phyloP scores from a whole-genome alignment of 2,329 filamentous ascomycete species.

The Alternaria triticimaculans region DNA sequence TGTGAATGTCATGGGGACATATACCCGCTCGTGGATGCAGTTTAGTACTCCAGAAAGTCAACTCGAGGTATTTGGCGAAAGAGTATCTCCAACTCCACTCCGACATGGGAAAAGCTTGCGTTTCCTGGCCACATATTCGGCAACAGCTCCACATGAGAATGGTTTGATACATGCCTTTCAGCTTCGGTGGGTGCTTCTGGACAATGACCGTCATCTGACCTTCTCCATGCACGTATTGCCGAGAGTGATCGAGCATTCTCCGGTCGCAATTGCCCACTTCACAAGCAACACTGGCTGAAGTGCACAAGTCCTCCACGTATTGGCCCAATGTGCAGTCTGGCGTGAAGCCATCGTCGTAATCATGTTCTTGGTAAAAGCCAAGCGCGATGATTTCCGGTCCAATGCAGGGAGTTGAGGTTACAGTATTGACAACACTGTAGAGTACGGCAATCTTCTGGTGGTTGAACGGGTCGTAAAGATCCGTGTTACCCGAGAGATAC shows the following conservation, averaged over 20 bases:
- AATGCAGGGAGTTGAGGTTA: conserved; percentile 89
- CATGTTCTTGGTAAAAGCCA: conserved; percentile 91
- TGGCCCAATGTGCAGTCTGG: conserved; percentile 93
- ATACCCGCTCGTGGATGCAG: conserved; percentile 75
- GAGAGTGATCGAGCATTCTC: conserved; percentile 89
- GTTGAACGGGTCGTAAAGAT: conserved; percentile 91
- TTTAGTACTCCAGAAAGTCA: conserved; percentile 93
- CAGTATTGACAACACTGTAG: conserved; percentile 91
- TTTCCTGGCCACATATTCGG: conserved; percentile 89
- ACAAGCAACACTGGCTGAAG: conserved; percentile 77
- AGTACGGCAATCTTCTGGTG: conserved; percentile 97
- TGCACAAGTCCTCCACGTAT: conserved; percentile 90
- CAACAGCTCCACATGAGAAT: conserved; percentile 99
- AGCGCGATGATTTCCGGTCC: conserved; percentile 91
- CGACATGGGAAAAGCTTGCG: conserved; percentile 88
- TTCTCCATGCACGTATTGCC: conserved; percentile 96
- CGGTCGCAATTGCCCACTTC: conserved; percentile 84
- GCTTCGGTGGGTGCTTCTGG: conserved; percentile 72
- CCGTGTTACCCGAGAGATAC: conserved; percentile 84
- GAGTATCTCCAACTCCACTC: conserved; percentile 97
- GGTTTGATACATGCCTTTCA: conserved; percentile 70
- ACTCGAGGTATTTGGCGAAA: conserved; percentile 96
- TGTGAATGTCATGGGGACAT: conserved; percentile 91
- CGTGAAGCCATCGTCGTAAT: conserved; percentile 70
- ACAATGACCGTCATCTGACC: conserved; percentile 92